Evolutionary conservation across 331 rosid species (phyloP).

Genomic region (Spiraea crenata): DNA sequence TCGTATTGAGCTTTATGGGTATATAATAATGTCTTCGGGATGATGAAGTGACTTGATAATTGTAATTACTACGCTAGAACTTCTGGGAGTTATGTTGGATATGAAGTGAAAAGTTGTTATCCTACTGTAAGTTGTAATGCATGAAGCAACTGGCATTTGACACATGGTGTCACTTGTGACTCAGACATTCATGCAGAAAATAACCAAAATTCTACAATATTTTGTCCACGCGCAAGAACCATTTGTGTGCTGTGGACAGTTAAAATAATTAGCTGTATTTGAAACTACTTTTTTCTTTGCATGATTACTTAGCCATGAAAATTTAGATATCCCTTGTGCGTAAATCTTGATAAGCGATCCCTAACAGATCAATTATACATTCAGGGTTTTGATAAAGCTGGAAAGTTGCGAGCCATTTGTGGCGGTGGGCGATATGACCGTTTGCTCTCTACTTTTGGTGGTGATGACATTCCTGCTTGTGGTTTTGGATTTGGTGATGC

Average conservation of each 20-base stretch:
- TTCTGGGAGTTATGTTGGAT: neutral
- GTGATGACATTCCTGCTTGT: conserved; percentile 88
- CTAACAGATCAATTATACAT: neutral
- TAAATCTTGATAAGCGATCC: neutral
- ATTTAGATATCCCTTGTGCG: neutral
- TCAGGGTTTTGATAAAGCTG: conserved; percentile 89
- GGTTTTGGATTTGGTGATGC: conserved; percentile 99
- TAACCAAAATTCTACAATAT: neutral
- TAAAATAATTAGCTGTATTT: neutral
- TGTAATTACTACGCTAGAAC: neutral
- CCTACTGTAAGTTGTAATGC: neutral
- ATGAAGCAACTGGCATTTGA: neutral
- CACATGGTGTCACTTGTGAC: neutral
- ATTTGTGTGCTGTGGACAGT: neutral
- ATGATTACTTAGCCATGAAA: neutral
- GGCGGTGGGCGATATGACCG: conserved; percentile 95
- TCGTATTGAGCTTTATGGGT: neutral
- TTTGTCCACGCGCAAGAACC: neutral
- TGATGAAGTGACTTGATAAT: no score
- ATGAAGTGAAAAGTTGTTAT: conserved; percentile 2
- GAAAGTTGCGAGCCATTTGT: conserved; percentile 97
- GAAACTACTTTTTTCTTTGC: neutral
- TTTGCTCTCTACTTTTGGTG: conserved; percentile 91
- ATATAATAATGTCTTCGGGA: neutral
- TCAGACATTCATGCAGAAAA: neutral